Percentiles rank a stretch among this genome's conserved stretches.
Conservation (phyloP, 768 basidiomycete species). For the Hericium coralloides region DNA sequence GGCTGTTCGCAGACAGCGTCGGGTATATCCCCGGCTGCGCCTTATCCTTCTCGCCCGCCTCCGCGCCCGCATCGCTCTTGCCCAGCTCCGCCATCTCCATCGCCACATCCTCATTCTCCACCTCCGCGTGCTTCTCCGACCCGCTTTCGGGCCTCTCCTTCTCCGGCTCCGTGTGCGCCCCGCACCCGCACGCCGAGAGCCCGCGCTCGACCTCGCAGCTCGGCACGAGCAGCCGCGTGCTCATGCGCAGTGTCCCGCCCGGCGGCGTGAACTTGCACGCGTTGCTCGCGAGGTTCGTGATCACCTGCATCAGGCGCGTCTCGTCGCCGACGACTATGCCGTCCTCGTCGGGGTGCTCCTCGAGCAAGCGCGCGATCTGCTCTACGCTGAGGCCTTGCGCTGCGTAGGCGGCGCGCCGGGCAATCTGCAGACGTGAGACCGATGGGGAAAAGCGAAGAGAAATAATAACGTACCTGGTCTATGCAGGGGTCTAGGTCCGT, state of each 20-base stretch:
- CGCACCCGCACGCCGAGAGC: not conserved
- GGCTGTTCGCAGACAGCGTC: conserved; percentile 21
- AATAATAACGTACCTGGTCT: conserved; percentile 39
- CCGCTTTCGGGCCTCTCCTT: not conserved
- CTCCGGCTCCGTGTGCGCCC: not conserved
- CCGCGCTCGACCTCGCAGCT: not conserved
- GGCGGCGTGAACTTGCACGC: conserved; percentile 73
- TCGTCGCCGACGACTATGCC: conserved; percentile 81
- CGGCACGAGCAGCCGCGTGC: conserved; percentile 49
- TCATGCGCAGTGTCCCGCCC: conserved; percentile 59
- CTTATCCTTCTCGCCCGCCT: not conserved
- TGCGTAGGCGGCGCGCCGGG: conserved; percentile 49
- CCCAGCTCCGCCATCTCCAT: not conserved
- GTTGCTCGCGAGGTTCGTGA: conserved; percentile 80
- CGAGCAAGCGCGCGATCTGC: conserved; percentile 31
- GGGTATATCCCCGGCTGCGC: not conserved
- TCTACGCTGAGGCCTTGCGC: conserved; percentile 44
- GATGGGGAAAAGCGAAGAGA: not conserved
- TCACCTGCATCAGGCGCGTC: conserved; percentile 68
- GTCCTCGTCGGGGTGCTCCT: conserved; percentile 39
- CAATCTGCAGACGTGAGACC: conserved; percentile 32
- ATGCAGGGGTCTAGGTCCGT: conserved; percentile 62
- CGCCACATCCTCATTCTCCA: not conserved
- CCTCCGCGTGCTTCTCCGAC: not conserved
- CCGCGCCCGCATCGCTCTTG: not conserved